Evolutionary conservation across 352 stramenopile species (phyloP).

Genomic region (Pythium dissimile): DNA sequence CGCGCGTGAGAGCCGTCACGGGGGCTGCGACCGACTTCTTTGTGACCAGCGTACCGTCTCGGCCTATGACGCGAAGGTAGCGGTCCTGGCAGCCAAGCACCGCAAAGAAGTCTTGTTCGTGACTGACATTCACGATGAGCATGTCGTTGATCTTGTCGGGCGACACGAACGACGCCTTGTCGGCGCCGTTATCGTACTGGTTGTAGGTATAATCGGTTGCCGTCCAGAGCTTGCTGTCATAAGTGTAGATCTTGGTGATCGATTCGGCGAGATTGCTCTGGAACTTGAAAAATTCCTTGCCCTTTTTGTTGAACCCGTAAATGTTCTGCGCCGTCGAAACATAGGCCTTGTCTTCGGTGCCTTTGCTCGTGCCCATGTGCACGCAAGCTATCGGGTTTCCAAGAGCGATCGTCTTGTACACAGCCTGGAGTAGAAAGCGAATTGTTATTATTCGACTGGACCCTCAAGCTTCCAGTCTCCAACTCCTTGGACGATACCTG

Average conservation of each 20-base stretch:
- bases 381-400: constrained; percentile 58
- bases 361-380: constrained; percentile 68
- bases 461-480: too few species aligned
- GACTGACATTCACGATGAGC: constrained; percentile 45
- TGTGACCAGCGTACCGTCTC: constrained; percentile 43
- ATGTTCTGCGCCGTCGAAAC: constrained; percentile 68
- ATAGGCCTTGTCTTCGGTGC: constrained; percentile 69
- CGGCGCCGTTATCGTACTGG: constrained; percentile 76
- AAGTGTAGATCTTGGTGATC: constrained; percentile 64
- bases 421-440: too few species aligned
- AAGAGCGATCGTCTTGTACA: constrained; percentile 67
- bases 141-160: constrained; percentile 82
- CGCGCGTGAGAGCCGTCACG: constrained; percentile 46
- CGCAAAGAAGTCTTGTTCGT: constrained; percentile 60
- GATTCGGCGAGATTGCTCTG: constrained; percentile 82
- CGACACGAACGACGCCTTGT: constrained; percentile 77
- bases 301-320: constrained; percentile 79
- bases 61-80: constrained; percentile 54
- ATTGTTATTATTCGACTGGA: too few species aligned
- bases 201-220: constrained; percentile 79
- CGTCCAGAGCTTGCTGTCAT: constrained; percentile 72
- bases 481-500: too few species aligned
- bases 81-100: constrained; percentile 75
- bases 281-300: constrained; percentile 86
- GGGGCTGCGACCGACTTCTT: constrained; percentile 61